Evolutionary conservation across 805 yeast species (phyloP).

Genomic region (Candida silvicultrix): DNA sequence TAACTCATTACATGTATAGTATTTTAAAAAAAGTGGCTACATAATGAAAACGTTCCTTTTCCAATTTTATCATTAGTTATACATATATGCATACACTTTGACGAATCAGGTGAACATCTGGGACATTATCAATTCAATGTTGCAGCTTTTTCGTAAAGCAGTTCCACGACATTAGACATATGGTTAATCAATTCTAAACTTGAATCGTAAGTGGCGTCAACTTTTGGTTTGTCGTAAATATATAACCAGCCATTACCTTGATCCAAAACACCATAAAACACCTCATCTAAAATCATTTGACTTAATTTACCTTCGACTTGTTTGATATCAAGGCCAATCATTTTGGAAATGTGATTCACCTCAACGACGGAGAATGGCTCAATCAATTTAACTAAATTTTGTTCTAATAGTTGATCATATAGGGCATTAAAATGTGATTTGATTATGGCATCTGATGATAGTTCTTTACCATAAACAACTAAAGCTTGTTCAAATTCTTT

Average conservation of each 20-base stretch:
- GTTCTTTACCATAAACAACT: slow-evolving; percentile 61
- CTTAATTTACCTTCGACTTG: slow-evolving; percentile 92
- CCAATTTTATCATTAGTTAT: neutral
- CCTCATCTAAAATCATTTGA: slow-evolving; percentile 93
- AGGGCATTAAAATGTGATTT: slow-evolving; percentile 88
- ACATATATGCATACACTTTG: neutral
- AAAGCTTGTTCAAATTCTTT: slow-evolving; percentile 87
- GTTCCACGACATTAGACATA: slow-evolving; percentile 83
- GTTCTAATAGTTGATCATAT: slow-evolving; percentile 89
- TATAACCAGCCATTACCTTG: slow-evolving; percentile 98
- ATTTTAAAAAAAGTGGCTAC: neutral
- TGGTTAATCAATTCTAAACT: slow-evolving; percentile 82
- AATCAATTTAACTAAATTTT: slow-evolving; percentile 87
- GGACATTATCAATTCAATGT: slow-evolving; percentile 55
- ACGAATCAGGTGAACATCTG: too few relatives aligned
- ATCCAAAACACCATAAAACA: slow-evolving; percentile 93
- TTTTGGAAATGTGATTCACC: slow-evolving; percentile 76
- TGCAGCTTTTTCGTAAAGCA: slow-evolving; percentile 90
- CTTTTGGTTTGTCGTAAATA: slow-evolving; percentile 81
- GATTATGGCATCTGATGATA: slow-evolving; percentile 81
- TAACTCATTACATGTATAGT: neutral
- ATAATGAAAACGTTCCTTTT: neutral
- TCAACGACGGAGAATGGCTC: slow-evolving; percentile 98
- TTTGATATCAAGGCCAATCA: slow-evolving; percentile 79
- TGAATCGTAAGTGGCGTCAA: slow-evolving; percentile 83